These are phyloP conservation scores for Andrographis paniculata DNA, from an alignment of 305 asterid species.

Conservation along the genomic window DNA sequence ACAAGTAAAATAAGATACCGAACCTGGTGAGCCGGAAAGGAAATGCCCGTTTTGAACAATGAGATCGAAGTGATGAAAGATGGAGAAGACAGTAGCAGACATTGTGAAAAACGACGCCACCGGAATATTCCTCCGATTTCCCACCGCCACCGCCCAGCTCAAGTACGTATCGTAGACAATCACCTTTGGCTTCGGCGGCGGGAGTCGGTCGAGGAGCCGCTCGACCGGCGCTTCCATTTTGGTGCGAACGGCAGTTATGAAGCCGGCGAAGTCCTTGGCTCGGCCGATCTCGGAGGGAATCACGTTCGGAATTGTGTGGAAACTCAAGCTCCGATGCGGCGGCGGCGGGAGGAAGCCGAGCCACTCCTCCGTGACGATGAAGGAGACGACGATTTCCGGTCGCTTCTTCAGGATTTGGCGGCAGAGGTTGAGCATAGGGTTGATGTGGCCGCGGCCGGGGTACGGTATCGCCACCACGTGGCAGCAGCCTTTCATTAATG, in stretches of 20 bases:
- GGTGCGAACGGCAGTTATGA: slow-evolving; percentile 25
- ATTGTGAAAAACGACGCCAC: slow-evolving; percentile 44
- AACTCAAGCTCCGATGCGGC: slow-evolving; percentile 23
- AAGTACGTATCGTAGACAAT: slow-evolving; percentile 34
- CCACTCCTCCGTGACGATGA: slow-evolving; percentile 57
- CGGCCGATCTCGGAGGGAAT: slow-evolving; percentile 35
- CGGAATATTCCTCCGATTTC: slow-evolving; percentile 43
- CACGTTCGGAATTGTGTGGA: slow-evolving; percentile 35
- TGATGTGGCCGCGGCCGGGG: slow-evolving; percentile 39
- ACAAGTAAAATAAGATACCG: no score
- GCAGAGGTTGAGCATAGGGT: slow-evolving; percentile 50
- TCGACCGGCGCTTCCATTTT: slow-evolving; percentile 40
- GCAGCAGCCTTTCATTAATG: not conserved
- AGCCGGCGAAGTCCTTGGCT: slow-evolving; percentile 27
- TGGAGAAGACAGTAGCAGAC: slow-evolving; percentile 38
- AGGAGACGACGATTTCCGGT: slow-evolving; percentile 25
- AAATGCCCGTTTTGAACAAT: slow-evolving; percentile 18
- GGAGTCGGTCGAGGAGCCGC: slow-evolving; percentile 31
- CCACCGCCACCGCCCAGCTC: slow-evolving; percentile 33
- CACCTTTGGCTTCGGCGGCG: slow-evolving; percentile 24
- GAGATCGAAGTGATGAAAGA: slow-evolving; percentile 24
- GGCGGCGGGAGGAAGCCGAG: slow-evolving; percentile 23
- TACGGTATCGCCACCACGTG: slow-evolving; percentile 39
- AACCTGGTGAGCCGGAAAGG: slow-evolving; percentile 12
- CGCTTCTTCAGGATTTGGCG: slow-evolving; percentile 19